Evolutionary conservation across 345 rosid species (phyloP).

Genomic region (Toxicodendron radicans): DNA sequence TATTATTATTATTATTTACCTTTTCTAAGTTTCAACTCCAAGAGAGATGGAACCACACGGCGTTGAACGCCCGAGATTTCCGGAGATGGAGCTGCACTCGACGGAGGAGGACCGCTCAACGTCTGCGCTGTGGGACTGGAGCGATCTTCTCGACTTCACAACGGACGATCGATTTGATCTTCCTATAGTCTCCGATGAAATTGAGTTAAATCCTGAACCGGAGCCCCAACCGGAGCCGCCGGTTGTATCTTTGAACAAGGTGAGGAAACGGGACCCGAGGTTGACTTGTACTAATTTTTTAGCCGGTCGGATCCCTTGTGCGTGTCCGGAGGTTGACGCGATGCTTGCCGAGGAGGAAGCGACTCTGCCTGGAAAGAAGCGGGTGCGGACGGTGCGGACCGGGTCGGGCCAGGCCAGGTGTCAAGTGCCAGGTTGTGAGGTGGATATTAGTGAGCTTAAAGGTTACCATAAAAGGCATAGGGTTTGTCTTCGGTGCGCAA

Average conservation of each 20-base stretch:
- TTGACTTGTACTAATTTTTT: conserved; percentile 76
- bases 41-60: conserved; percentile 11
- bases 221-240: conserved; percentile 29
- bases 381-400: conserved; percentile 41
- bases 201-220: conserved; percentile 14
- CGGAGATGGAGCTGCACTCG: conserved; percentile 42
- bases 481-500: conserved; percentile 86
- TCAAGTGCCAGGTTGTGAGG: conserved; percentile 82
- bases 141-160: conserved; percentile 77
- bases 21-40: neutral
- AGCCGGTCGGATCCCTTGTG: conserved; percentile 83
- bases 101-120: conserved; percentile 42
- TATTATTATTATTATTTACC: neutral
- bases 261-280: conserved; percentile 92
- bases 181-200: conserved; percentile 38
- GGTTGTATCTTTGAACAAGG: conserved; percentile 38
- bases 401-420: conserved; percentile 48
- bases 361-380: conserved; percentile 56
- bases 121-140: conserved; percentile 78
- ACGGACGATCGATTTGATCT: conserved; percentile 54
- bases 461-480: conserved; percentile 89
- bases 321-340: conserved; percentile 90
- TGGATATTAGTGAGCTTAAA: conserved; percentile 84
- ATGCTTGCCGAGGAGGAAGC: conserved; percentile 54
- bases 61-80: conserved; percentile 1